Percentiles rank a stretch among this genome's conserved stretches.
phyloP scores from a whole-genome alignment of 371 early-diverging fungal species.

The Mucor plumbeus region DNA sequence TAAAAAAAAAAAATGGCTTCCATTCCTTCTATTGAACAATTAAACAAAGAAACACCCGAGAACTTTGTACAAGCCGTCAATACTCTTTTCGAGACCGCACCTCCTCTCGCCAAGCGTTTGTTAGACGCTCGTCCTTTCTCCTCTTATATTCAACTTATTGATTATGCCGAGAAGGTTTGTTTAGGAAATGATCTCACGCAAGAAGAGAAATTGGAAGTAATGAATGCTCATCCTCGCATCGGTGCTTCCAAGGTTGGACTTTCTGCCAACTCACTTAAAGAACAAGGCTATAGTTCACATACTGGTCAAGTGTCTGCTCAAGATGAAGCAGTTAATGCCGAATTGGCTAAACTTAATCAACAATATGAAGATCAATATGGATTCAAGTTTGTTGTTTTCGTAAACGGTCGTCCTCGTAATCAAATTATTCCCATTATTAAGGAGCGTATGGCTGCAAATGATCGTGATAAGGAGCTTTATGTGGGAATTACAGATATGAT shows the following conservation, averaged over 20 bases:
- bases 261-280: constrained; percentile 74
- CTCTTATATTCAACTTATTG: constrained; percentile 69
- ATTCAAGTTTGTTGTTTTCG: constrained; percentile 91
- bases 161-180: constrained; percentile 57
- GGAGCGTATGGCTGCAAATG: constrained; percentile 60
- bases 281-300: constrained; percentile 70
- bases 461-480: constrained; percentile 60
- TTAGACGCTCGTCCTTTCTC: constrained; percentile 70
- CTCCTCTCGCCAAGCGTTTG: constrained; percentile 77
- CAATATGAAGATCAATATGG: constrained; percentile 85
- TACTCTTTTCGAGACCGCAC: constrained; percentile 86
- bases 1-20: constrained; percentile 29
- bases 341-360: constrained; percentile 60
- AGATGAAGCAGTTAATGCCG: constrained; percentile 43
- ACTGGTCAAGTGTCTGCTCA: constrained; percentile 31
- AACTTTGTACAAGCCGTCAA: constrained; percentile 71
- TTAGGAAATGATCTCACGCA: constrained; percentile 56
- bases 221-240: constrained; percentile 92
- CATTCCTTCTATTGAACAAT: constrained; percentile 71
- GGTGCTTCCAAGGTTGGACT: constrained; percentile 75
- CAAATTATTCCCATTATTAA: constrained; percentile 78
- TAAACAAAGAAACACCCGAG: constrained; percentile 62
- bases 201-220: constrained; percentile 70
- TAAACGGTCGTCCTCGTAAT: constrained; percentile 75
- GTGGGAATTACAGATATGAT: constrained; percentile 77